Percentiles rank a stretch among this genome's conserved stretches.
These are phyloP conservation scores for Iris macrosiphon DNA, from an alignment of 106 monocot species.

Conservation along the genomic window DNA sequence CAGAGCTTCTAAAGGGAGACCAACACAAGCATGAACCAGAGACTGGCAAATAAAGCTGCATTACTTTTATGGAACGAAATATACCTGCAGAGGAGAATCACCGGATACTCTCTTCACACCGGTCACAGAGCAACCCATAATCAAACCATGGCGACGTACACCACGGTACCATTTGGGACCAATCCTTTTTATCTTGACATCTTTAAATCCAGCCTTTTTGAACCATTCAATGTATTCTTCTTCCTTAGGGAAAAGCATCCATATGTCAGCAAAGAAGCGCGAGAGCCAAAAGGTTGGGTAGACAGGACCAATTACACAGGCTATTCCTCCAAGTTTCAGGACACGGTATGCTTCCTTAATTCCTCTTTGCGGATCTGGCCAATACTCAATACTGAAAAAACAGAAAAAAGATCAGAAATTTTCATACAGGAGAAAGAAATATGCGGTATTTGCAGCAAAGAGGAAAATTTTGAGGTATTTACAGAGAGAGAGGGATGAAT, in stretches of 20 bases:
- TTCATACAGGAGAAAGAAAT: too few species aligned
- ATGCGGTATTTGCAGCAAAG: too few species aligned
- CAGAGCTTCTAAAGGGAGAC: too few species aligned
- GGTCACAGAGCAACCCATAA: slow-evolving; percentile 93
- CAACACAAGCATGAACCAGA: too few species aligned
- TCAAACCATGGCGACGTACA: slow-evolving; percentile 77
- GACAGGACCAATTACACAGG: slow-evolving; percentile 84
- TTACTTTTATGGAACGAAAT: background rate
- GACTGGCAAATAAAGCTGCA: too few species aligned
- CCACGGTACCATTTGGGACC: slow-evolving; percentile 96
- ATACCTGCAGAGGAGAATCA: slow-evolving; percentile 73
- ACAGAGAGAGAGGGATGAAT: too few species aligned
- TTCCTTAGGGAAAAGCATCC: slow-evolving; percentile 94
- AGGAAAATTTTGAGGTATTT: too few species aligned
- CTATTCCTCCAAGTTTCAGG: slow-evolving; percentile 60
- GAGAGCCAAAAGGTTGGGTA: slow-evolving; percentile 85
- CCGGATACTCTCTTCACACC: slow-evolving; percentile 69
- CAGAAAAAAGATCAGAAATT: too few species aligned
- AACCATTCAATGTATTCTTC: slow-evolving; percentile 93
- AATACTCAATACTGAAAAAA: slow-evolving; percentile 72
- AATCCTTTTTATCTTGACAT: slow-evolving; percentile 73
- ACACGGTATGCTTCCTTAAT: slow-evolving; percentile 84
- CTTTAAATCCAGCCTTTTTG: slow-evolving; percentile 79
- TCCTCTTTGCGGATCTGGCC: slow-evolving; percentile 90
- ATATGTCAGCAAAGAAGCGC: slow-evolving; percentile 74